These are phyloP conservation scores for Acer saccharum DNA, from an alignment of 345 rosid genomes.

Conservation along the genomic window DNA sequence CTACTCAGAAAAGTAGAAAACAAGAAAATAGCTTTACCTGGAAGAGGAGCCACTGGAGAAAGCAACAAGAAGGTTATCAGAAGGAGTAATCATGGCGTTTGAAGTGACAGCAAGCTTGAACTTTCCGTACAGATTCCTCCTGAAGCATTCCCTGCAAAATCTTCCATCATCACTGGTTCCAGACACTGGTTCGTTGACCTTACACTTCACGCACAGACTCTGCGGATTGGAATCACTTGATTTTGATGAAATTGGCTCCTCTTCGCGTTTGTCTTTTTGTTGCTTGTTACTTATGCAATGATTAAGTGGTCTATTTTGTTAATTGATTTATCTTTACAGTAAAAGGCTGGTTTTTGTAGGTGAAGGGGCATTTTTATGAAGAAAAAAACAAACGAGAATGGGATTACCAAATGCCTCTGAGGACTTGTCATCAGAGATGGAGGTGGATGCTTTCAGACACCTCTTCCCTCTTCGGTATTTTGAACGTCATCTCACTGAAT, in stretches of 20 bases:
- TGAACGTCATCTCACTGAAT: too few relatives aligned
- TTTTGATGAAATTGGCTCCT: not conserved
- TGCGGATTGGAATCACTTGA: not conserved
- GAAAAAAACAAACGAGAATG: constrained; percentile 36
- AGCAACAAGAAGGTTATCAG: constrained; percentile 87
- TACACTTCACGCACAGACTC: constrained; percentile 74
- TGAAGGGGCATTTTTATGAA: not conserved
- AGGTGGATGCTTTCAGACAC: constrained; percentile 80
- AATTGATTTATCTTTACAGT: not conserved
- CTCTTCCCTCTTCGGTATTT: constrained; percentile 51
- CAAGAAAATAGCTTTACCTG: constrained; percentile 39
- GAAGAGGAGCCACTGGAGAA: constrained; percentile 94
- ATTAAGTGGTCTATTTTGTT: not conserved
- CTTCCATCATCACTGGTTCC: constrained; percentile 48
- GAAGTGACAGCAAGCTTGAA: constrained; percentile 83
- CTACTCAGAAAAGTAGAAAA: too few relatives aligned
- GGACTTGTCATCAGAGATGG: constrained; percentile 84
- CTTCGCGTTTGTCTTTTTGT: too few relatives aligned
- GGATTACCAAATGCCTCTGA: constrained; percentile 49
- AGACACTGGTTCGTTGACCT: constrained; percentile 53
- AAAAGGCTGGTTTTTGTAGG: not conserved
- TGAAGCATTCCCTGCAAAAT: constrained; percentile 77
- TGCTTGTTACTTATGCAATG: too few relatives aligned
- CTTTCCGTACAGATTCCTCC: constrained; percentile 74
- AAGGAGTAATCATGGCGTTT: constrained; percentile 85